phyloP scores from a whole-genome alignment of 495 filamentous ascomycete species.

The Xylaria grammica region DNA sequence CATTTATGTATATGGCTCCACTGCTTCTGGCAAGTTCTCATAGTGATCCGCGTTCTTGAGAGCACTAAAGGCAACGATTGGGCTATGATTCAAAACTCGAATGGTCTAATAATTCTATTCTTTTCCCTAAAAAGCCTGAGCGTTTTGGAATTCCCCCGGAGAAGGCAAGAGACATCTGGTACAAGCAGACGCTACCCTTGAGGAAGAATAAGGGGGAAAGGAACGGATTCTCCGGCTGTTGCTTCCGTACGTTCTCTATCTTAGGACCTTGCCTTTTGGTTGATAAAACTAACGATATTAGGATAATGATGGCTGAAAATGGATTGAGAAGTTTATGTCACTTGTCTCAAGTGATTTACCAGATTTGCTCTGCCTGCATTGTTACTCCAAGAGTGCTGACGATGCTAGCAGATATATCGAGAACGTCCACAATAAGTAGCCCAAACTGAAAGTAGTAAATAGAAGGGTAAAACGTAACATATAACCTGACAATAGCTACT shows the following conservation, averaged over 20 bases:
- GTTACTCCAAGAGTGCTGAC: slow-evolving; percentile 48
- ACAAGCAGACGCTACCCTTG: slow-evolving; percentile 44
- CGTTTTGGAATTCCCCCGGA: slow-evolving; percentile 44
- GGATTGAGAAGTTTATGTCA: slow-evolving; percentile 53
- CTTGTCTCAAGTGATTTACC: slow-evolving; percentile 40
- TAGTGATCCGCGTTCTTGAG: slow-evolving; percentile 40
- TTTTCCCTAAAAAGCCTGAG: slow-evolving; percentile 58
- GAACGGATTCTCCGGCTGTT: slow-evolving; percentile 39
- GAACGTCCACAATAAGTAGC: slow-evolving; percentile 43
- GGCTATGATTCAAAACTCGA: slow-evolving; percentile 35
- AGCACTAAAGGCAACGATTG: slow-evolving; percentile 46
- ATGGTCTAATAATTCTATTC: slow-evolving; percentile 45
- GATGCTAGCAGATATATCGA: slow-evolving; percentile 37
- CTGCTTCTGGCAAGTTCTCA: too few species aligned
- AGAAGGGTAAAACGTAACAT: background rate
- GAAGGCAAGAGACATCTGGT: slow-evolving; percentile 49
- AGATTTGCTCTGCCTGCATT: slow-evolving; percentile 53
- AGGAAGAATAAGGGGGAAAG: slow-evolving; percentile 46
- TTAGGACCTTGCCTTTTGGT: background rate
- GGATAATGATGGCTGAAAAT: slow-evolving; percentile 43
- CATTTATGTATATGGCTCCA: too few species aligned
- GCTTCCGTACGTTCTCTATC: slow-evolving; percentile 28
- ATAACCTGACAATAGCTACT: background rate
- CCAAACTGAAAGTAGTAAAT: slow-evolving; percentile 34
- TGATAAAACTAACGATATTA: slow-evolving; percentile 22